Base-by-base conservation (phyloP, 495 filamentous ascomycete genomes). In the Parmelia sp. region DNA sequence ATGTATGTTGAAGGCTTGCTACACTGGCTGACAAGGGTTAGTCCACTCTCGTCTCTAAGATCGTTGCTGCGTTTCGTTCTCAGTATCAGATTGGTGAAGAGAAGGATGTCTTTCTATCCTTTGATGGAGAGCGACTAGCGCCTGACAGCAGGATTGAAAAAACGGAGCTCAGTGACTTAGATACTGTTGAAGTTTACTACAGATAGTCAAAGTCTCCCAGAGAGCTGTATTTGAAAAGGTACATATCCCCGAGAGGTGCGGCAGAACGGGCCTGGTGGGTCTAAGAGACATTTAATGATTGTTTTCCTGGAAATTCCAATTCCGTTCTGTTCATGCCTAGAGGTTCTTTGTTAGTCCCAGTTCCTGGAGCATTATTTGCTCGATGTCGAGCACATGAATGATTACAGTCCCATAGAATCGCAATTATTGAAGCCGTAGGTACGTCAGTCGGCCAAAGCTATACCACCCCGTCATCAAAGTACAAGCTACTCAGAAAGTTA, bases 111-210 rank as follows among this genome's bases (percentile, higher is more conserved):
- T 80, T 80, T 17, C 76, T 96, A 1, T 75, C 81, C 58, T 94
- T 93, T 74, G 93, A 97, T 66, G 93, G 93, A 23, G 92, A 96
- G 55, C 75, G 77, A 53, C 74, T 96, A 31, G 80, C 85, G 3
- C 81, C 85, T 0, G 77, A 84, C 5, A 78, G 80, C n/a, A 79
- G 76, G n/a, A 77, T 96, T 7, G 76, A 72, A 25, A 85, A 89
- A 44, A 79, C 88, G n/a, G 92, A 95, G 17, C 79, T 97, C 45
- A 82, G 82, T 19, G 89, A 97, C 68, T 79, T 86, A 73, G 92
- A 95, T 70, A 80, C 84, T 60, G 71, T 96, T 44, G 91, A 96
- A n/a, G 47, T 51, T 17, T 51, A 51, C 27, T 49, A 10, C 27
- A 49, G 45, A 27, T 49, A 49, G 25, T 23, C 14, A 29, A 51